These are phyloP conservation scores for Phaffomyces antillensis DNA, from an alignment of 805 yeast species.

Conservation along the genomic window DNA sequence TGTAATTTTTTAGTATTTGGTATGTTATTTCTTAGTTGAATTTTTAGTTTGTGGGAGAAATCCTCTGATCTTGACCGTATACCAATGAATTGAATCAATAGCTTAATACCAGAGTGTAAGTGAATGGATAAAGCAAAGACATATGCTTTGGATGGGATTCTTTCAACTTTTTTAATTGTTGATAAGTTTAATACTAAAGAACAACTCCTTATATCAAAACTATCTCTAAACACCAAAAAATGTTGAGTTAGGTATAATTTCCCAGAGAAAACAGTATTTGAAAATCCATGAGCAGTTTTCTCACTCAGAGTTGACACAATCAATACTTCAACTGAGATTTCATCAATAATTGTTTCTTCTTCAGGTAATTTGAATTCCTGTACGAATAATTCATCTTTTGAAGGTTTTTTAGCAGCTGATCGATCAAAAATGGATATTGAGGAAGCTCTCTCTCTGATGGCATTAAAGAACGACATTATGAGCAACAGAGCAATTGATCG, in stretches of 20 bases:
- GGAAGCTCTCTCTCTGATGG: conserved; percentile 41
- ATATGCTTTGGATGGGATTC: conserved; percentile 69
- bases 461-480: conserved; percentile 38
- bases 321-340: conserved; percentile 58
- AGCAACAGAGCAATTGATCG: background rate
- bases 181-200: conserved; percentile 66
- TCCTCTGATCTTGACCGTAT: conserved; percentile 70
- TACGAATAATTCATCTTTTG: conserved; percentile 67
- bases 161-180: conserved; percentile 76
- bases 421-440: conserved; percentile 35
- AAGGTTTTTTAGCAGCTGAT: conserved; percentile 33
- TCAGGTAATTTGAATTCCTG: conserved; percentile 64
- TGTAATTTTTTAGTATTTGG: conserved; percentile 53
- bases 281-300: conserved; percentile 9
- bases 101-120: conserved; percentile 55
- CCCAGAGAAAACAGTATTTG: conserved; percentile 46
- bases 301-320: conserved; percentile 22
- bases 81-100: conserved; percentile 72
- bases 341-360: conserved; percentile 57
- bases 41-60: conserved; percentile 65
- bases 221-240: conserved; percentile 67
- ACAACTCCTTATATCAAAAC: conserved; percentile 61
- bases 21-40: conserved; percentile 54
- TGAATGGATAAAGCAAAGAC: conserved; percentile 72
- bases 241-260: conserved; percentile 65